Conservation (phyloP, 2,329 filamentous ascomycete genomes). For the Fusarium marasasianum region DNA sequence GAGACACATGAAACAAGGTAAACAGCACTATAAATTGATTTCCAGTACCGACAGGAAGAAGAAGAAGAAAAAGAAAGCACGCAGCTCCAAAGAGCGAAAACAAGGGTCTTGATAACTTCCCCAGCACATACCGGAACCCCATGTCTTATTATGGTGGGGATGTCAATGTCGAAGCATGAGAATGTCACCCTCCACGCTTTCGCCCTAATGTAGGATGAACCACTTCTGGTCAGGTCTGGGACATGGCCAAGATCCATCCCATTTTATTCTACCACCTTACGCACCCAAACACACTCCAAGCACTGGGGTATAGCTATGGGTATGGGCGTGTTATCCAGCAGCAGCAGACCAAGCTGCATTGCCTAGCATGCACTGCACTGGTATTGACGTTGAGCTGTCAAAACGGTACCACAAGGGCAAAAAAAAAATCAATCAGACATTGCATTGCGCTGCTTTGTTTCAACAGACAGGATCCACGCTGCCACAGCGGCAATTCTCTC, state of each 20-base stretch:
- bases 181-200: slow-evolving; percentile 46
- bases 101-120: slow-evolving; percentile 36
- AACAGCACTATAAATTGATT: not conserved
- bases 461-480: slow-evolving; percentile 31
- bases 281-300: slow-evolving; percentile 29
- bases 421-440: not conserved
- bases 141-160: slow-evolving; percentile 37
- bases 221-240: slow-evolving; percentile 44
- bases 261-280: slow-evolving; percentile 35
- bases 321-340: slow-evolving; percentile 13
- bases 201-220: slow-evolving; percentile 48
- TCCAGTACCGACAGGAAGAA: not conserved
- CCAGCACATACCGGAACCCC: slow-evolving; percentile 33
- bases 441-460: slow-evolving; percentile 21
- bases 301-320: slow-evolving; percentile 1
- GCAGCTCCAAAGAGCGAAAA: slow-evolving; percentile 19
- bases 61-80: not conserved
- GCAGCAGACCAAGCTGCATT: not conserved
- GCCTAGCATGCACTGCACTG: slow-evolving; percentile 3
- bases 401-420: slow-evolving; percentile 2
- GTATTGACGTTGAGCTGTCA: slow-evolving; percentile 23
- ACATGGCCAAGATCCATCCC: slow-evolving; percentile 43
- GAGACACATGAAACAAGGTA: not conserved
- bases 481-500: slow-evolving; percentile 29
- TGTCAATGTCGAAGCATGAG: slow-evolving; percentile 35